phyloP scores from a whole-genome alignment of 371 early-diverging fungal genomes.

The Rhizopus delemar region DNA sequence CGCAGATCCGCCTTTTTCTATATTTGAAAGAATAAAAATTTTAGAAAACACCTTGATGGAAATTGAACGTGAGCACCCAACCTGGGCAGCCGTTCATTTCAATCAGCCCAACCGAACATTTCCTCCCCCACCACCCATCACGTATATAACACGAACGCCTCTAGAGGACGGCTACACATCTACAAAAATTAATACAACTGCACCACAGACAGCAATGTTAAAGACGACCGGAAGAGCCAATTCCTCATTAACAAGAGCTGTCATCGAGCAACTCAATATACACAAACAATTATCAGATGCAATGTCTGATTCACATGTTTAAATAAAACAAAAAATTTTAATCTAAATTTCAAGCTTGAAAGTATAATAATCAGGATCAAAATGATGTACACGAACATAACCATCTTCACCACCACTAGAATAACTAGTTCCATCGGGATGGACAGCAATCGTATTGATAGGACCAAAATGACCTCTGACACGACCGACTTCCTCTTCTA shows the following conservation, averaged over 20 bases:
- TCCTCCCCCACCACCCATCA: conserved; percentile 43
- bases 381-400: conserved; percentile 93
- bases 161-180: conserved; percentile 20
- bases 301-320: conserved; percentile 5
- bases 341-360: conserved; percentile 74
- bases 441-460: conserved; percentile 98
- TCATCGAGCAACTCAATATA: conserved; percentile 49
- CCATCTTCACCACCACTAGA: conserved; percentile 99
- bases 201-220: conserved; percentile 19
- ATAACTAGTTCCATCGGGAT: conserved; percentile 93
- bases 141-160: conserved; percentile 32
- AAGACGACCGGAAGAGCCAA: conserved; percentile 43
- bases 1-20: conserved; percentile 30
- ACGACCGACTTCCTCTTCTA: conserved; percentile 96
- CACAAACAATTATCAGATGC: conserved; percentile 26
- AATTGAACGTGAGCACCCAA: conserved; percentile 69
- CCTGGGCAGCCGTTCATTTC: conserved; percentile 74
- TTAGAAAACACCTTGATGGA: conserved; percentile 71
- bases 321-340: neutral
- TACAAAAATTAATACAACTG: conserved; percentile 22
- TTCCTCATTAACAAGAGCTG: conserved; percentile 50
- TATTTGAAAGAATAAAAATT: conserved; percentile 61
- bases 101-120: conserved; percentile 62
- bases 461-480: conserved; percentile 99
- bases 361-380: conserved; percentile 94